Conservation (phyloP, 2,329 filamentous ascomycete genomes). For the Fusarium nematophilum region DNA sequence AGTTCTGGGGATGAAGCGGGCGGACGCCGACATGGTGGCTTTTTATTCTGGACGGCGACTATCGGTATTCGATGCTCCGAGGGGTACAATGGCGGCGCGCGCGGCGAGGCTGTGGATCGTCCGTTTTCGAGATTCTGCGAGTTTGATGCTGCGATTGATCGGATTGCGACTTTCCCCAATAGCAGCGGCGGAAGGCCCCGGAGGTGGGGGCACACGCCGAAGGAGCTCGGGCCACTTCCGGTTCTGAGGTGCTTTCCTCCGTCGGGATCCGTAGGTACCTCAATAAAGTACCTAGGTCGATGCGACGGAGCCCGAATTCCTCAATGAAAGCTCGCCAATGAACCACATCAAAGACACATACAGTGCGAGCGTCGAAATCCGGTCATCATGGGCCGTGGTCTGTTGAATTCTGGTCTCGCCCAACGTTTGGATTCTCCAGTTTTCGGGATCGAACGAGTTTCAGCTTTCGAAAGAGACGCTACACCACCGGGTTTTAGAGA, state of each 20-base stretch:
- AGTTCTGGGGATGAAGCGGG: constrained; percentile 26
- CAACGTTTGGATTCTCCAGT: constrained; percentile 4
- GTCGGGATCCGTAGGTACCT: constrained; percentile 6
- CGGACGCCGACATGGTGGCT: constrained; percentile 29
- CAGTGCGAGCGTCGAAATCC: not conserved
- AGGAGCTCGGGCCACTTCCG: constrained; percentile 30
- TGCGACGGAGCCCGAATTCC: too few relatives aligned
- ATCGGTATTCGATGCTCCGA: not conserved
- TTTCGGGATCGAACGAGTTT: not conserved
- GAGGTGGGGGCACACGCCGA: constrained; percentile 7
- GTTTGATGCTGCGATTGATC: constrained; percentile 26
- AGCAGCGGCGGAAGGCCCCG: not conserved
- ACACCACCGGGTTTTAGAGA: too few relatives aligned
- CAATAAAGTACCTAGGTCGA: not conserved
- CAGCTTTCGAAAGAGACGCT: not conserved
- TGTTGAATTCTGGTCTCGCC: too few relatives aligned
- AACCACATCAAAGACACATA: too few relatives aligned
- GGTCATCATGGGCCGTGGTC: not conserved
- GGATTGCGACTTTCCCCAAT: constrained; percentile 25
- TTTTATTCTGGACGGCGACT: not conserved
- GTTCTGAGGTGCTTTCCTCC: constrained; percentile 12
- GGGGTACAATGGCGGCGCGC: not conserved
- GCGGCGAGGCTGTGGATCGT: constrained; percentile 12
- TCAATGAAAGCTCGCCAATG: too few relatives aligned
- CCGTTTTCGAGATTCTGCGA: constrained; percentile 18